phyloP scores from a whole-genome alignment of 208 protist species.

The Acanthamoeba triangularis region DNA sequence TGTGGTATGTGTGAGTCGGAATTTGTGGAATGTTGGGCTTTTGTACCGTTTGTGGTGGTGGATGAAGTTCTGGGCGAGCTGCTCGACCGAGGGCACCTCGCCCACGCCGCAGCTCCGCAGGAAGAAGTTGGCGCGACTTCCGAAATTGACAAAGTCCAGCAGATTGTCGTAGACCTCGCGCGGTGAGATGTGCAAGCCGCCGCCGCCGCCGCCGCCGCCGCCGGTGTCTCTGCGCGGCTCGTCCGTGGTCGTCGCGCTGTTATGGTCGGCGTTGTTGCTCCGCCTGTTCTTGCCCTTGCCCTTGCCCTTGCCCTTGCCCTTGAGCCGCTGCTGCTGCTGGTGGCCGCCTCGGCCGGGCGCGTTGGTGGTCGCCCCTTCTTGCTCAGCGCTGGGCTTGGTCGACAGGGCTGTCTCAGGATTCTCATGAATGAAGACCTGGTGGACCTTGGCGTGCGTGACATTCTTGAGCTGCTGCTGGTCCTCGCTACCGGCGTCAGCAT shows the following conservation, averaged over 20 bases:
- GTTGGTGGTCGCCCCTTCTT: neutral
- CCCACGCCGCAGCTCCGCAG: neutral
- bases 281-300: neutral
- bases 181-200: neutral
- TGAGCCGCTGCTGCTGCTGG: neutral
- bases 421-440: constrained; percentile 4
- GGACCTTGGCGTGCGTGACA: neutral
- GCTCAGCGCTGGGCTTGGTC: neutral
- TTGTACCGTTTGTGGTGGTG: neutral
- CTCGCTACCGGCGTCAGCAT: neutral
- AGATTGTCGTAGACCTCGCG: constrained; percentile 28
- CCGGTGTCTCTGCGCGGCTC: neutral
- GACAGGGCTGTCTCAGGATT: neutral
- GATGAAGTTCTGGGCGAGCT: constrained; percentile 25
- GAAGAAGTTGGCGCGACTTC: constrained; percentile 37
- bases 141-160: constrained; percentile 29
- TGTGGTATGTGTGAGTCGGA: neutral
- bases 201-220: neutral
- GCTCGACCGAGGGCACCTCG: constrained; percentile 37
- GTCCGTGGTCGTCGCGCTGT: neutral
- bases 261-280: neutral
- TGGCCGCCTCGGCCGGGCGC: neutral
- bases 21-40: neutral
- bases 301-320: neutral
- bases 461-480: neutral